Conservation (phyloP, 495 filamentous ascomycete species). For the Penicillium cosmopolitanum region DNA sequence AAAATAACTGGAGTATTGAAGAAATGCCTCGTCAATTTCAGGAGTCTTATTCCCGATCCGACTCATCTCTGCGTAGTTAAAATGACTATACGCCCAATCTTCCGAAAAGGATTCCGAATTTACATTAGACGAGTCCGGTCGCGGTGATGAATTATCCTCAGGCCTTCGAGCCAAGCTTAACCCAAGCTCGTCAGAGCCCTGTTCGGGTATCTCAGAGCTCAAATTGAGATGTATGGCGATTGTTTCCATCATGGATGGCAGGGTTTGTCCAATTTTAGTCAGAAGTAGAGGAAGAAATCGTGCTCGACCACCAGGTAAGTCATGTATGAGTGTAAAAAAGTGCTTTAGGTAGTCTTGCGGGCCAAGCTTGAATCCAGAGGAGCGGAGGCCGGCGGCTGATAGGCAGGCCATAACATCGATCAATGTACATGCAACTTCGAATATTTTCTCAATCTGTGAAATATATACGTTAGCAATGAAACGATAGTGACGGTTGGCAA, state of each 20-base stretch:
- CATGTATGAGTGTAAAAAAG: slow-evolving; percentile 65
- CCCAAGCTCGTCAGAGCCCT: neutral
- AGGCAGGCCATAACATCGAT: slow-evolving; percentile 73
- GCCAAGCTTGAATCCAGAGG: slow-evolving; percentile 62
- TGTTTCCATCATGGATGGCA: slow-evolving; percentile 61
- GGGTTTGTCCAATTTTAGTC: slow-evolving; percentile 66
- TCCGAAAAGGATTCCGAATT: neutral
- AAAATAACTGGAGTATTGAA: slow-evolving; percentile 17
- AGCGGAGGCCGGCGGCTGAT: slow-evolving; percentile 46
- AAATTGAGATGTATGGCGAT: slow-evolving; percentile 39
- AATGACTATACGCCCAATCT: slow-evolving; percentile 15
- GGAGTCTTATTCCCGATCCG: slow-evolving; percentile 27
- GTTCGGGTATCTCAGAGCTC: neutral
- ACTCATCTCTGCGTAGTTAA: slow-evolving; percentile 31
- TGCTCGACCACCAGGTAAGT: slow-evolving; percentile 69
- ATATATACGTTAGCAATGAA: too few species aligned
- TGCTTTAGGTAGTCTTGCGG: slow-evolving; percentile 75
- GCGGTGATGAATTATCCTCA: neutral
- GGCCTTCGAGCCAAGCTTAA: neutral
- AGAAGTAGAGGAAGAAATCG: slow-evolving; percentile 73
- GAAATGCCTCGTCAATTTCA: slow-evolving; percentile 25
- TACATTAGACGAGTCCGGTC: neutral
- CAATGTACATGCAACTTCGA: slow-evolving; percentile 73
- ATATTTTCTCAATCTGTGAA: slow-evolving; percentile 69
- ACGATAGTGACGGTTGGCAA: neutral